These are phyloP conservation scores for Syzygium aqueum DNA, from an alignment of 345 rosid genomes.

Conservation along the genomic window DNA sequence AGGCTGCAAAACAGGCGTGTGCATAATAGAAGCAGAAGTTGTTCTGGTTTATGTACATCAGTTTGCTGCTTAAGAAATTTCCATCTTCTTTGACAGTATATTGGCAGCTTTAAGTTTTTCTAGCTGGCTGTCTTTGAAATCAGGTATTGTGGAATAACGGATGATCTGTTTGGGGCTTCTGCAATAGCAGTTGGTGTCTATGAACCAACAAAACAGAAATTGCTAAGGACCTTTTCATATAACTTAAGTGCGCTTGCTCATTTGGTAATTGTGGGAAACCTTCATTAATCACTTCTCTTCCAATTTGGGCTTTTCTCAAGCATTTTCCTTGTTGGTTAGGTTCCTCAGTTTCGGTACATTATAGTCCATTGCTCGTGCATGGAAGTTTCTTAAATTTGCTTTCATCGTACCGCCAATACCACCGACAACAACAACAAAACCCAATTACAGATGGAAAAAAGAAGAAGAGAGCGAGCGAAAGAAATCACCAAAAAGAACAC, in stretches of 20 bases:
- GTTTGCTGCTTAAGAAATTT: not conserved
- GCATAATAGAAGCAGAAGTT: not conserved
- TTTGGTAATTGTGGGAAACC: slow-evolving; percentile 39
- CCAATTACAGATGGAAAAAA: not conserved
- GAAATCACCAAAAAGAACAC: not conserved
- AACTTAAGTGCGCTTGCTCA: slow-evolving; percentile 83
- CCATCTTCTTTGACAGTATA: not conserved
- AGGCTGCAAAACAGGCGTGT: not conserved
- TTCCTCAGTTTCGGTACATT: not conserved
- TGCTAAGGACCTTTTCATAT: slow-evolving; percentile 65
- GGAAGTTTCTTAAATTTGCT: not conserved
- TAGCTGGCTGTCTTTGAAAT: not conserved
- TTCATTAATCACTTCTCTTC: not conserved
- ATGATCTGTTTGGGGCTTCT: slow-evolving; percentile 49
- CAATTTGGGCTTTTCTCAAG: not conserved
- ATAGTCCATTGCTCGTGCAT: not conserved
- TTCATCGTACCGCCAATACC: not conserved
- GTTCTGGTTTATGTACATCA: not conserved
- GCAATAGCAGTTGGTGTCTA: slow-evolving; percentile 87
- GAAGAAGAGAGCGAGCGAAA: not conserved
- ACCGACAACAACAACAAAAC: not conserved
- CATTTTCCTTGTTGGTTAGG: not conserved
- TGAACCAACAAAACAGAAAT: slow-evolving; percentile 90
- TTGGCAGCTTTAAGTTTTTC: not conserved
- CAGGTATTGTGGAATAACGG: not conserved